Percentiles rank a stretch among this genome's conserved stretches.
Evolutionary conservation across 352 stramenopile species (phyloP).

Genomic region (Phytophthora sp.): DNA sequence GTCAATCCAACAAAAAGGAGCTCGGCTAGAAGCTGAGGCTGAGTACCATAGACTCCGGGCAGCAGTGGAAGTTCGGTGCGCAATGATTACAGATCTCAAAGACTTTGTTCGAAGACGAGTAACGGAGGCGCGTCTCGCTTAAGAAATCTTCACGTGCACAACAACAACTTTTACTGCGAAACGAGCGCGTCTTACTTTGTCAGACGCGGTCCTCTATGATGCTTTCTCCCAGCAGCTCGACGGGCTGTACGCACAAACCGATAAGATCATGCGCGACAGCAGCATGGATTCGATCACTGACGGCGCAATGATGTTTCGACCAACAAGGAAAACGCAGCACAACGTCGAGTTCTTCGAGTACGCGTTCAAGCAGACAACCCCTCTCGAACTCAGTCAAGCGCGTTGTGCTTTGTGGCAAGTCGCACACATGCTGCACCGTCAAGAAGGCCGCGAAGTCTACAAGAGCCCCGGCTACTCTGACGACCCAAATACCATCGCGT

Average conservation of each 20-base stretch:
- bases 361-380: constrained; percentile 4
- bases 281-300: background rate
- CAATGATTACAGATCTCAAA: constrained; percentile 8
- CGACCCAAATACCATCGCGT: background rate
- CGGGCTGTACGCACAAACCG: constrained; percentile 4
- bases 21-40: constrained; percentile 4
- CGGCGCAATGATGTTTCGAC: background rate
- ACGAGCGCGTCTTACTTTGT: background rate
- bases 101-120: constrained; percentile 2
- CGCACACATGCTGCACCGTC: constrained; percentile 8
- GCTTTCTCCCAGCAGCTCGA: constrained; percentile 9
- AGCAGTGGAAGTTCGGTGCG: background rate
- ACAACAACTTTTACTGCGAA: background rate
- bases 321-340: background rate
- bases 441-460: background rate
- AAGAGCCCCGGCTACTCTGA: background rate
- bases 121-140: background rate
- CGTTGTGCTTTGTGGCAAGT: constrained; percentile 7
- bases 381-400: constrained; percentile 2
- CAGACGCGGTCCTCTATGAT: constrained; percentile 2
- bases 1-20: constrained; percentile 11
- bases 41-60: constrained; percentile 2
- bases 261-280: constrained; percentile 15
- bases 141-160: no score
- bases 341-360: constrained; percentile 3